Evolutionary conservation across 2,329 filamentous ascomycete genomes (phyloP).

Genomic region (Akanthomyces dipterigenus): DNA sequence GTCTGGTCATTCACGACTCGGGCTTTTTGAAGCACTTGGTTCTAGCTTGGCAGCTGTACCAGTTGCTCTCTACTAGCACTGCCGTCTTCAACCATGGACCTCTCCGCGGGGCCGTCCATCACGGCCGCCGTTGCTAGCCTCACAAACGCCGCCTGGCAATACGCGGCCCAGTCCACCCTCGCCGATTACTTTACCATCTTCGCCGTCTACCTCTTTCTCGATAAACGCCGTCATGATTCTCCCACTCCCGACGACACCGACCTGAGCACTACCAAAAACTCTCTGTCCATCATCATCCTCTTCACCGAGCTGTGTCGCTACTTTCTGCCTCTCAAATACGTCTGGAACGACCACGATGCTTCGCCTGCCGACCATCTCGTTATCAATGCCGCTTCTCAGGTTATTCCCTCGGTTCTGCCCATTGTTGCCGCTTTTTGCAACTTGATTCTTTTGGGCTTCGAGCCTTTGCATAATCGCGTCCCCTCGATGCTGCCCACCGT

Average conservation of each 20-base stretch:
- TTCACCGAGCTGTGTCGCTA: background rate
- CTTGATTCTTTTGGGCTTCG: background rate
- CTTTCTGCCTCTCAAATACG: background rate
- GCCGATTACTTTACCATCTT: constrained; percentile 20
- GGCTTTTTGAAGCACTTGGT: background rate
- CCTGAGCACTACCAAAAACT: background rate
- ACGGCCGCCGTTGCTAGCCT: constrained; percentile 20
- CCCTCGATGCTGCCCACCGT: background rate
- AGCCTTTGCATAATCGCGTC: background rate
- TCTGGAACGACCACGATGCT: background rate
- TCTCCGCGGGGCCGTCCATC: constrained; percentile 22
- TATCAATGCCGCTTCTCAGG: background rate
- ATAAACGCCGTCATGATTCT: background rate
- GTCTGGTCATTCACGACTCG: no score
- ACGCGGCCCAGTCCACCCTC: constrained; percentile 5
- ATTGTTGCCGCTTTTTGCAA: background rate
- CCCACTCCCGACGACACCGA: background rate
- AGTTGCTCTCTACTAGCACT: background rate
- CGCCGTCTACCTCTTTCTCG: constrained; percentile 28
- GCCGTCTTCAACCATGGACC: constrained; percentile 8
- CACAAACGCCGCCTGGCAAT: background rate
- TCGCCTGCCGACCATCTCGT: background rate
- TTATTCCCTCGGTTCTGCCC: background rate
- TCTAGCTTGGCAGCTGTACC: background rate
- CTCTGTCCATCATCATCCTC: background rate